phyloP scores from a whole-genome alignment of 305 asterid species.

The Lippia alba region DNA sequence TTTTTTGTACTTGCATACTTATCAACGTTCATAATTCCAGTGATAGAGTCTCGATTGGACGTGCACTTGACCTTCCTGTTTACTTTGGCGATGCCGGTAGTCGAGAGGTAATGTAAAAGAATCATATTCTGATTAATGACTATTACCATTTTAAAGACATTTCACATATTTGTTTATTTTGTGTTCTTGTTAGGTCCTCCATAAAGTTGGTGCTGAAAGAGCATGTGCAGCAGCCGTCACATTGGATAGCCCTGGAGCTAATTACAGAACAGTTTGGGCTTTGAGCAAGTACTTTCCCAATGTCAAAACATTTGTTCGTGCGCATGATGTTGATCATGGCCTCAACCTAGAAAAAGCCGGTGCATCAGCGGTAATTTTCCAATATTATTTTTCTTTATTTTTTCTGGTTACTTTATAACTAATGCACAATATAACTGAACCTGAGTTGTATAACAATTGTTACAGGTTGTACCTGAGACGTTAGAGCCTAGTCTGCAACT shows the following conservation, averaged over 20 bases:
- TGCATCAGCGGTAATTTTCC: conserved; percentile 89
- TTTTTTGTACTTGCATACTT: conserved; percentile 28
- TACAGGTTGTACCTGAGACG: conserved; percentile 68
- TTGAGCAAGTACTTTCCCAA: conserved; percentile 95
- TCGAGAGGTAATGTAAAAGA: conserved; percentile 72
- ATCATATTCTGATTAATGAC: conserved; percentile 27
- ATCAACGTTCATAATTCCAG: conserved; percentile 52
- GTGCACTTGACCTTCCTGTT: conserved; percentile 99
- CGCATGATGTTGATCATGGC: conserved; percentile 99
- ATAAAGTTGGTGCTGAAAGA: conserved; percentile 94
- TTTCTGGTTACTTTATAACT: conserved; percentile 14
- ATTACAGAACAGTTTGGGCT: conserved; percentile 99
- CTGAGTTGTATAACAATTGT: conserved; percentile 6
- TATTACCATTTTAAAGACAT: conserved; percentile 18
- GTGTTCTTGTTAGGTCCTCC: conserved; percentile 74
- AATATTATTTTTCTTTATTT: conserved; percentile 19
- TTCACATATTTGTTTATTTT: not conserved
- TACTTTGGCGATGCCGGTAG: conserved; percentile 99
- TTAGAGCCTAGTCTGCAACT: conserved; percentile 68
- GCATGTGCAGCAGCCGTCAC: conserved; percentile 99
- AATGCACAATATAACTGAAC: conserved; percentile 7
- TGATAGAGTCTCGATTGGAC: conserved; percentile 94
- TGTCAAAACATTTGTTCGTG: conserved; percentile 95
- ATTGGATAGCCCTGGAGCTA: conserved; percentile 97
- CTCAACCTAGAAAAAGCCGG: conserved; percentile 98